Percentiles rank a stretch among this genome's conserved stretches.
These are phyloP conservation scores for Eucalyptus microcorys DNA, from an alignment of 345 rosid species.

Conservation along the genomic window DNA sequence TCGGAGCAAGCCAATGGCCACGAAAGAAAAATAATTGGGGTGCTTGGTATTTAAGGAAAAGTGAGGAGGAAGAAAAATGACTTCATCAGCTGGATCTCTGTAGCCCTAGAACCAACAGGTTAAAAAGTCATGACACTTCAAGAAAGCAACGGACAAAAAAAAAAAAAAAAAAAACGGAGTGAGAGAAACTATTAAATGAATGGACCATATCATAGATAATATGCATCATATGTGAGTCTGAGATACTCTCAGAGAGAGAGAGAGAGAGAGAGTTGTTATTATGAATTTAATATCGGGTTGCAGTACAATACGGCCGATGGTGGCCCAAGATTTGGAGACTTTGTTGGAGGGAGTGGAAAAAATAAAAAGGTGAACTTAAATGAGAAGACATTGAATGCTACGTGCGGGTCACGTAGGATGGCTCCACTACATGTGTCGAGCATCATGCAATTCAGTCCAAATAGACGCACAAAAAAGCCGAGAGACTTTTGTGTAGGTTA, in stretches of 20 bases:
- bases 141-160: neutral
- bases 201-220: neutral
- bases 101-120: neutral
- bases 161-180: neutral
- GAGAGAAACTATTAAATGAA: neutral
- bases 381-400: neutral
- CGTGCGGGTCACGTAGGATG: neutral
- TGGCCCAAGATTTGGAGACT: neutral
- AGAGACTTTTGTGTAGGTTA: neutral
- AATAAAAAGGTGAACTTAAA: neutral
- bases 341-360: neutral
- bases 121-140: neutral
- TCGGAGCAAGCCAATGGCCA: neutral
- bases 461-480: neutral
- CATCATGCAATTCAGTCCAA: neutral
- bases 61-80: neutral
- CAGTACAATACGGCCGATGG: neutral
- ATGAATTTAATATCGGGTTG: neutral
- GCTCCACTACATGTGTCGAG: neutral
- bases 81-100: neutral
- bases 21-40: neutral
- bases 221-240: neutral
- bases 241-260: neutral
- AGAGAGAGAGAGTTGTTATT: neutral
- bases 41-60: neutral